Conservation (phyloP, 2,329 filamentous ascomycete genomes). For the Paracoccidioides brasiliensis region DNA sequence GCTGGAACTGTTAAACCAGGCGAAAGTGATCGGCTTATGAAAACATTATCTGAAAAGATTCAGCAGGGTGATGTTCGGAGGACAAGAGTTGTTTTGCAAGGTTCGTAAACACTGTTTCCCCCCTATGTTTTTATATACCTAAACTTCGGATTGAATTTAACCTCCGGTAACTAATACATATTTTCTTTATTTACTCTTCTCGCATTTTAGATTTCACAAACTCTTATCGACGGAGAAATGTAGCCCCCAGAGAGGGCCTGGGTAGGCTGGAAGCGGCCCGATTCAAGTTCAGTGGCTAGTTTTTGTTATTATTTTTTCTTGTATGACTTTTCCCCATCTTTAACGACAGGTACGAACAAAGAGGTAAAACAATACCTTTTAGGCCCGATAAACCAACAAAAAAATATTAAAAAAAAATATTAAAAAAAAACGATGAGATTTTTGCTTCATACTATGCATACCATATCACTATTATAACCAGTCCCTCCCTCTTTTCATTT, state of each 20-base stretch:
- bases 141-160: background rate
- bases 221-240: constrained; percentile 80
- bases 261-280: constrained; percentile 74
- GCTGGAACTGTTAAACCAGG: constrained; percentile 63
- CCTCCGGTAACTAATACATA: background rate
- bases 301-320: background rate
- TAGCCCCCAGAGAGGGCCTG: constrained; percentile 85
- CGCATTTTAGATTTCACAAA: constrained; percentile 67
- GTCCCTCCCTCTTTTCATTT: background rate
- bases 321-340: background rate
- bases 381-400: background rate
- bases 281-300: constrained; percentile 61
- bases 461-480: background rate
- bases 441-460: background rate
- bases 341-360: background rate
- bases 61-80: constrained; percentile 57
- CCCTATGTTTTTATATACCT: too few relatives aligned
- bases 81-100: constrained; percentile 70
- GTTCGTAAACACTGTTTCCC: constrained; percentile 14
- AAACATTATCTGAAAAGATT: constrained; percentile 67
- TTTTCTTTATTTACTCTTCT: constrained; percentile 5
- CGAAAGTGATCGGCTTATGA: constrained; percentile 69
- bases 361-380: background rate
- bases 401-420: background rate
- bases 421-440: background rate